Conservation (phyloP, 495 filamentous ascomycete genomes). For the Penicillium diatomitis region DNA sequence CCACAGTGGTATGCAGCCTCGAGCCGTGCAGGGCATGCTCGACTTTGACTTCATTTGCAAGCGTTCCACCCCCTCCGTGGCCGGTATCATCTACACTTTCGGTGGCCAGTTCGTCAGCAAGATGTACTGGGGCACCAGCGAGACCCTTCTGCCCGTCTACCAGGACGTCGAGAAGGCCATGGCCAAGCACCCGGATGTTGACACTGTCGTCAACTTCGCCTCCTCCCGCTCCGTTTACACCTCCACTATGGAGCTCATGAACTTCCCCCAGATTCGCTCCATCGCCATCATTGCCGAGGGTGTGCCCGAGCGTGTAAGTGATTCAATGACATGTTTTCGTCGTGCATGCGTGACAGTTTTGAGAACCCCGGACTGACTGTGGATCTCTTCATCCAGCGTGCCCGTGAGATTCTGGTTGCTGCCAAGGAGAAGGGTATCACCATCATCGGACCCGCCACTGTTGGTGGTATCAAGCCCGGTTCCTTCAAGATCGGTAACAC, state of each 20-base stretch:
- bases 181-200: conserved; percentile 93
- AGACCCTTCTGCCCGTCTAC: conserved; percentile 97
- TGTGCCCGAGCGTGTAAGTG: conserved; percentile 89
- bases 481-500: conserved; percentile 99
- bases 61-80: conserved; percentile 88
- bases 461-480: conserved; percentile 98
- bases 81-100: conserved; percentile 99
- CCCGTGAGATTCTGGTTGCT: conserved; percentile 91
- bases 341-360: not conserved
- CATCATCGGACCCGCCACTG: conserved; percentile 96
- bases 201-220: conserved; percentile 98
- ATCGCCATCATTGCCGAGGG: conserved; percentile 99
- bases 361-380: conserved; percentile 11
- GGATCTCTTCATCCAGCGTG: conserved; percentile 47
- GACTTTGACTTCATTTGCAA: conserved; percentile 99
- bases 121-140: conserved; percentile 99
- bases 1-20: conserved; percentile 79
- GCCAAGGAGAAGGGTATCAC: conserved; percentile 97
- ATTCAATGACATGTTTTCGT: not conserved
- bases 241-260: conserved; percentile 97
- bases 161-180: conserved; percentile 90
- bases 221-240: conserved; percentile 96
- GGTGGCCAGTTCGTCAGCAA: conserved; percentile 99
- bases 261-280: conserved; percentile 90
- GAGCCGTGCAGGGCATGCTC: conserved; percentile 98